Evolutionary conservation across 768 basidiomycete genomes (phyloP).

Genomic region (Mycena leptocephala): DNA sequence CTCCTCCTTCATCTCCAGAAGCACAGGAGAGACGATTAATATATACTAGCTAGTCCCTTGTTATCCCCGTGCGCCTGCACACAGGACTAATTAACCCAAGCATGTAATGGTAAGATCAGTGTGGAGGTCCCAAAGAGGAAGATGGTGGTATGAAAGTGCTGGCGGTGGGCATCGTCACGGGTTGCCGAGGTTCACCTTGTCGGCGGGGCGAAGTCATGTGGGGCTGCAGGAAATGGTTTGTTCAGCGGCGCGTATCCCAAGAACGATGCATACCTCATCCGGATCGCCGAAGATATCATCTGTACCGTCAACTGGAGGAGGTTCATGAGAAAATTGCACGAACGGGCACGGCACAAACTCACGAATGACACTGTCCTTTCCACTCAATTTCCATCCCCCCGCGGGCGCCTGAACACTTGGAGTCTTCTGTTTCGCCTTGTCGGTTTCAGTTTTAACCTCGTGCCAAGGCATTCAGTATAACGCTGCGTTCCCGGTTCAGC

Average conservation of each 20-base stretch:
- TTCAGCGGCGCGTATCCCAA: neutral
- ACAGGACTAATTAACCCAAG: neutral
- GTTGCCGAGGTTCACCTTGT: constrained; percentile 40
- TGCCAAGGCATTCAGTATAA: constrained; percentile 86
- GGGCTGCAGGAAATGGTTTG: constrained; percentile 38
- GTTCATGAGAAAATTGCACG: neutral
- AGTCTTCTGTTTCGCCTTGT: constrained; percentile 44
- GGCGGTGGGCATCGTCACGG: constrained; percentile 20
- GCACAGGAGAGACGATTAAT: constrained; percentile 21
- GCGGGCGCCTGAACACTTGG: constrained; percentile 47
- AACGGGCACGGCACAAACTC: constrained; percentile 40
- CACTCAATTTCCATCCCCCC: constrained; percentile 68
- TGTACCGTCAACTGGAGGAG: constrained; percentile 54
- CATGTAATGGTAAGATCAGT: constrained; percentile 12
- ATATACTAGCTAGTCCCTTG: constrained; percentile 23
- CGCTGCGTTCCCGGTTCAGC: constrained; percentile 67
- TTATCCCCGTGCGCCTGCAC: constrained; percentile 11
- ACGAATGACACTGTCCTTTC: constrained; percentile 68
- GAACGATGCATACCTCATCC: constrained; percentile 43
- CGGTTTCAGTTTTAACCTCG: constrained; percentile 62
- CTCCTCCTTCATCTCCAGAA: constrained; percentile 9
- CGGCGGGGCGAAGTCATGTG: constrained; percentile 54
- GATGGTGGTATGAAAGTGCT: constrained; percentile 9
- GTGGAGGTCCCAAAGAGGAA: constrained; percentile 32
- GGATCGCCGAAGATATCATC: constrained; percentile 65